Conservation (phyloP, 257 asterid species). For the Solanum okadae region DNA sequence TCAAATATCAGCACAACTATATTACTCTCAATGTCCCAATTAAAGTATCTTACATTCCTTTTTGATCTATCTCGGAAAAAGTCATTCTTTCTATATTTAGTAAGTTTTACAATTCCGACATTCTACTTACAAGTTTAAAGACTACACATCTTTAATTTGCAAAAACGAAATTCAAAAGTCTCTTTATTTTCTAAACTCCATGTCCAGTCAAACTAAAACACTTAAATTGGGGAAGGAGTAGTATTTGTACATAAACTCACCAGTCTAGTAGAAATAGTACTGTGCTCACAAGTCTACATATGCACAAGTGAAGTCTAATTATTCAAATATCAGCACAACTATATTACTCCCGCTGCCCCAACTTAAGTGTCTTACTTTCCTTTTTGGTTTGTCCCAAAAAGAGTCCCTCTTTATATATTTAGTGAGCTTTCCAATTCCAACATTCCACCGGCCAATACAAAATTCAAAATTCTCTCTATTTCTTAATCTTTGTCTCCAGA, state of each 20-base stretch:
- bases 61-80: neutral
- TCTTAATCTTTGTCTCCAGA: neutral
- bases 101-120: too few relatives aligned
- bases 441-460: neutral
- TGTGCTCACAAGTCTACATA: slow-evolving; percentile 12
- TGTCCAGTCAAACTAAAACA: neutral
- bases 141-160: neutral
- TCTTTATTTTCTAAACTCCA: neutral
- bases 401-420: too few relatives aligned
- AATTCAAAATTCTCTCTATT: neutral
- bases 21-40: neutral
- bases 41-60: neutral
- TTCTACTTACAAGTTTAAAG: neutral
- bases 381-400: too few relatives aligned
- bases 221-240: neutral
- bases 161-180: too few relatives aligned
- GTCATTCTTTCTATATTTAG: neutral
- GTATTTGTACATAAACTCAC: neutral
- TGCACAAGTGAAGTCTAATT: neutral
- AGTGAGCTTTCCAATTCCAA: too few relatives aligned
- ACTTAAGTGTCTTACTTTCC: too few relatives aligned
- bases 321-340: neutral
- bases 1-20: neutral
- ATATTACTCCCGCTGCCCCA: neutral
- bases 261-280: slow-evolving; percentile 54